phyloP scores from a whole-genome alignment of 345 rosid species.

The Zanthoxylum bungeanum region DNA sequence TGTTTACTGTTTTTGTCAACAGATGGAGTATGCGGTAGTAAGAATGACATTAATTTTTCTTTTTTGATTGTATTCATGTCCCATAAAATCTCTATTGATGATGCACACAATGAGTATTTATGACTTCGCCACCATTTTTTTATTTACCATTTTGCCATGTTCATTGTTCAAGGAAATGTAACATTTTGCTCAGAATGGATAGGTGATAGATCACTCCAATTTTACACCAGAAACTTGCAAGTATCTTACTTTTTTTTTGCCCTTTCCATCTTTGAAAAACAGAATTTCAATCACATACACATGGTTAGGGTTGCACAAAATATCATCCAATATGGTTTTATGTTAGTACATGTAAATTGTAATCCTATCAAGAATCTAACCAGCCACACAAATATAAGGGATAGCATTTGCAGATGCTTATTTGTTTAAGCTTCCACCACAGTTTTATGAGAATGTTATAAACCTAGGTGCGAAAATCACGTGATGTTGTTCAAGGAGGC shows the following conservation, averaged over 20 bases:
- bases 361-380: background rate
- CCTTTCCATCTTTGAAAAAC: background rate
- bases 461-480: background rate
- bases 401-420: background rate
- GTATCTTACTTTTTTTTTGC: background rate
- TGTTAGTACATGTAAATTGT: background rate
- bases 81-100: background rate
- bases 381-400: background rate
- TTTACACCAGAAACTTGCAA: background rate
- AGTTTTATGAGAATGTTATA: background rate
- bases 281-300: background rate
- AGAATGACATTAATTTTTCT: background rate
- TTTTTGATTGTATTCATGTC: conserved; percentile 3
- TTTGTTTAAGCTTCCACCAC: background rate
- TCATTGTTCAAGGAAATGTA: background rate
- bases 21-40: background rate
- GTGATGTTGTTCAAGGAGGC: background rate
- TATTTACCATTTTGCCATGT: background rate
- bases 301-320: background rate
- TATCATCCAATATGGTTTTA: background rate
- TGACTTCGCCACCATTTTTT: background rate
- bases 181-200: background rate
- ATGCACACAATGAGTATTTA: background rate
- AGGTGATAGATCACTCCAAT: background rate
- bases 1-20: background rate